Base-by-base conservation (phyloP, 768 basidiomycete species). In the Lactifluus subvellereus region DNA sequence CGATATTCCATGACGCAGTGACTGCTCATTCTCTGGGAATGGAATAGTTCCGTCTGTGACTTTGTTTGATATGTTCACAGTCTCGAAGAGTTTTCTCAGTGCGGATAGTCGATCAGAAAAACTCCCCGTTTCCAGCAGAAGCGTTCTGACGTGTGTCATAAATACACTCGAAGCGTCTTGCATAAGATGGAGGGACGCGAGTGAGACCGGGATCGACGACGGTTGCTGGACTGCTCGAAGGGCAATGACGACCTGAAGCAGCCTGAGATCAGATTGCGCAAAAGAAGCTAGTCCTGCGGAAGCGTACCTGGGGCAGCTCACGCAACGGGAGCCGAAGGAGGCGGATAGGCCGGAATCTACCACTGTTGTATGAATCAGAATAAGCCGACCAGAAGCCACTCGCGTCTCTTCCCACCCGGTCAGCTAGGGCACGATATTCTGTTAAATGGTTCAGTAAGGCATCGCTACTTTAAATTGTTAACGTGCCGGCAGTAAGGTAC, bases 11-110 rank as follows among this genome's bases (percentile, higher is more conserved):
- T 60, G 40, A 10, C 63, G 58, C 35, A 64, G 55, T 38, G 63
- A 64, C 40, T 64, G 58, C 18, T 45, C 47, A 33, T 64, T 56
- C 54, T 60, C 58, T 14, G 63, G 63, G 69, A 79, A 86, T 3
- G 82, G 71, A 22, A 71, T 61, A 0, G 64, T 70, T 11, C 85
- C 85, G 63, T 88, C 86, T 14, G 70, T 65, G 18, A 91, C 70
- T 50, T 76, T 77, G 67, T 90, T 90, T 0, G 73, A 77, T 22
- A 91, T 84, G 35, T 81, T 79, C 8, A 72, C 73, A 20, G 86
- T 75, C 65, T 89, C 84, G 65, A 89, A 89, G n/a, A 90, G 69
- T 64, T 81, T 82, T 43, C 82, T 79, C 30, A 91, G 77, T 54
- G 76, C 76, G 2, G 77, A 73, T 43, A 87, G 73, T 55, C 78